A percentile compares a stretch with the other conserved stretches of the same genome.
Conservation (phyloP, 768 basidiomycete genomes). For the Punctularia strigosozonata region DNA sequence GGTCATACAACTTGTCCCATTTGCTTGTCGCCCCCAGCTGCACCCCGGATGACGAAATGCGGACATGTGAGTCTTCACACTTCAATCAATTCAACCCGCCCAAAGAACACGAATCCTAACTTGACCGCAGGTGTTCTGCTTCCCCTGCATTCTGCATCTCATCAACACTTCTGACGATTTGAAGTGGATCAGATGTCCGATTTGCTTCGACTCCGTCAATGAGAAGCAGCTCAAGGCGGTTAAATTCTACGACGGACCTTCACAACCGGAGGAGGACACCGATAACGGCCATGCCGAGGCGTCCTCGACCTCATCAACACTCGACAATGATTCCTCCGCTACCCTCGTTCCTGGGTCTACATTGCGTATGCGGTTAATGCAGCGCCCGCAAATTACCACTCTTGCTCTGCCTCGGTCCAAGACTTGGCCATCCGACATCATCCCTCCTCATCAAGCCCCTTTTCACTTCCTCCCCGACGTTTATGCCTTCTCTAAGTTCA, state of each 20-base stretch:
- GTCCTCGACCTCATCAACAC: conserved; percentile 36
- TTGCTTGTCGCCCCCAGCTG: conserved; percentile 83
- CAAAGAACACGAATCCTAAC: conserved; percentile 8
- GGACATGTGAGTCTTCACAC: conserved; percentile 68
- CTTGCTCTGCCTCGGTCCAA: conserved; percentile 84
- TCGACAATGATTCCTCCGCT: conserved; percentile 23
- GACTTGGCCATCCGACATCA: conserved; percentile 90
- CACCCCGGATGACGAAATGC: conserved; percentile 92
- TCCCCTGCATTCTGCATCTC: conserved; percentile 88
- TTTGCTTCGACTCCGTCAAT: conserved; percentile 90
- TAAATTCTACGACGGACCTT: conserved; percentile 68
- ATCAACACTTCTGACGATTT: conserved; percentile 68
- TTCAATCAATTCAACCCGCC: conserved; percentile 3
- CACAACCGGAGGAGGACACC: conserved; percentile 22
- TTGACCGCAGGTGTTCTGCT: conserved; percentile 71
- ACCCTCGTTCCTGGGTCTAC: conserved; percentile 42
- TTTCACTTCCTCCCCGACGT: conserved; percentile 96
- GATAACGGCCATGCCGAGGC: conserved; percentile 19
- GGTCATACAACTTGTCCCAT: conserved; percentile 82
- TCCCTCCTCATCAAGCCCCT: conserved; percentile 87
- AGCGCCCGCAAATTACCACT: conserved; percentile 89
- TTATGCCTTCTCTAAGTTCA: conserved; percentile 79
- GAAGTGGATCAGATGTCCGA: conserved; percentile 90
- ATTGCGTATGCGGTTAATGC: conserved; percentile 81
- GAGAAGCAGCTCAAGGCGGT: conserved; percentile 87